Evolutionary conservation across 2,329 filamentous ascomycete genomes (phyloP).

Genomic region (Leptosphaerulina australis): DNA sequence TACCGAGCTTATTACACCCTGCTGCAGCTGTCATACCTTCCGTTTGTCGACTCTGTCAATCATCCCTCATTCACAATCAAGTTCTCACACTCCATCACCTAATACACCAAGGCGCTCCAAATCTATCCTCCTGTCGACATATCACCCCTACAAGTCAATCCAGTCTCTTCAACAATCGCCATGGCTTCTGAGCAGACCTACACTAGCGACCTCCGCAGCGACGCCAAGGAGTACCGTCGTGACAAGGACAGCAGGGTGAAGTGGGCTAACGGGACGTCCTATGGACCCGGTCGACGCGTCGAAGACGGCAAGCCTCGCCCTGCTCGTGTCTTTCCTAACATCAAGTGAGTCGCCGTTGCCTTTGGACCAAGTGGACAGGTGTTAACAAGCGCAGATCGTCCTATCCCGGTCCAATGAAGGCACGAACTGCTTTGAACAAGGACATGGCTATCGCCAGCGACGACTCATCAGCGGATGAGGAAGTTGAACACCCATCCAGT

Average conservation of each 20-base stretch:
- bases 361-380: not conserved
- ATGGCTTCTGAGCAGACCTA: slow-evolving; percentile 57
- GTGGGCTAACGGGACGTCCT: slow-evolving; percentile 56
- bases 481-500: slow-evolving; percentile 52
- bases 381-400: slow-evolving; percentile 25
- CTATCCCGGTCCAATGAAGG: slow-evolving; percentile 40
- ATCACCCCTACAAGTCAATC: slow-evolving; percentile 11
- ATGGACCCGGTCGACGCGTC: slow-evolving; percentile 46
- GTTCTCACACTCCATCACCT: slow-evolving; percentile 5
- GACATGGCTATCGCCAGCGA: slow-evolving; percentile 52
- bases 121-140: slow-evolving; percentile 8
- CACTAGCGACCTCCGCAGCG: slow-evolving; percentile 61
- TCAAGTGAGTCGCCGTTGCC: slow-evolving; percentile 34
- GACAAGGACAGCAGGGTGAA: slow-evolving; percentile 58
- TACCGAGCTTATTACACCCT: slow-evolving; percentile 37
- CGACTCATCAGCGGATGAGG: slow-evolving; percentile 54
- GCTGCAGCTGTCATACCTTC: slow-evolving; percentile 22
- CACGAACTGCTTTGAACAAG: slow-evolving; percentile 48
- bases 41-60: slow-evolving; percentile 20
- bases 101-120: slow-evolving; percentile 7
- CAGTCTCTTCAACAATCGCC: slow-evolving; percentile 24
- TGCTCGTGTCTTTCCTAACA: slow-evolving; percentile 38
- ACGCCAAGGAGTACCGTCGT: slow-evolving; percentile 59
- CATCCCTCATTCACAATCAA: slow-evolving; percentile 9
- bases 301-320: slow-evolving; percentile 47